Percentiles rank a stretch among this genome's conserved stretches.
Evolutionary conservation across 169 alveolate species (phyloP).

Genomic region (Cardiosporidium cionae): DNA sequence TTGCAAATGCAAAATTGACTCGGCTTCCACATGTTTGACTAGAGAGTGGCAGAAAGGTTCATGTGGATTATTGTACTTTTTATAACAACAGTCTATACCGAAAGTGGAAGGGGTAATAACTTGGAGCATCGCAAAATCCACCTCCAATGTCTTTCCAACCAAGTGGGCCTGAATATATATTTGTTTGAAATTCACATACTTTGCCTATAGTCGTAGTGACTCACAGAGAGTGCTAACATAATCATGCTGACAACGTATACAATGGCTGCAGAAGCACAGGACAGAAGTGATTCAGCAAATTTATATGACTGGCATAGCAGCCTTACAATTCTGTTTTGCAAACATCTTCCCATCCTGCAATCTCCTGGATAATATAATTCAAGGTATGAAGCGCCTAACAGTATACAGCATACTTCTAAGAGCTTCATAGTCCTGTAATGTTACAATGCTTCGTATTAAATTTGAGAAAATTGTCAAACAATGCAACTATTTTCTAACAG

Average conservation of each 20-base stretch:
- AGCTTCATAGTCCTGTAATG: no score
- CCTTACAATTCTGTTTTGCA: background rate
- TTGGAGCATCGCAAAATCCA: background rate
- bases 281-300: background rate
- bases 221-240: background rate
- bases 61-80: no score
- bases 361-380: background rate
- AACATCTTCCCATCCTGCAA: background rate
- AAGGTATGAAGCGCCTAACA: no score
- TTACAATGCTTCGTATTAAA: no score
- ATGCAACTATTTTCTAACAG: no score
- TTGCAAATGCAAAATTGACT: background rate
- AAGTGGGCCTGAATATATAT: background rate
- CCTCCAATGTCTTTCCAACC: background rate
- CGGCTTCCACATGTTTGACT: background rate
- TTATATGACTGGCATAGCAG: background rate
- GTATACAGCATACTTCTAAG: no score
- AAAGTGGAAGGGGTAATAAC: background rate
- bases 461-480: no score
- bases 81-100: no score
- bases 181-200: background rate
- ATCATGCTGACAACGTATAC: background rate
- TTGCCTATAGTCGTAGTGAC: background rate
- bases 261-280: no score
- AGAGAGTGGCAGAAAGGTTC: background rate